Conservation (phyloP, 306 rosid species). For the Gastrolobium villosum region DNA sequence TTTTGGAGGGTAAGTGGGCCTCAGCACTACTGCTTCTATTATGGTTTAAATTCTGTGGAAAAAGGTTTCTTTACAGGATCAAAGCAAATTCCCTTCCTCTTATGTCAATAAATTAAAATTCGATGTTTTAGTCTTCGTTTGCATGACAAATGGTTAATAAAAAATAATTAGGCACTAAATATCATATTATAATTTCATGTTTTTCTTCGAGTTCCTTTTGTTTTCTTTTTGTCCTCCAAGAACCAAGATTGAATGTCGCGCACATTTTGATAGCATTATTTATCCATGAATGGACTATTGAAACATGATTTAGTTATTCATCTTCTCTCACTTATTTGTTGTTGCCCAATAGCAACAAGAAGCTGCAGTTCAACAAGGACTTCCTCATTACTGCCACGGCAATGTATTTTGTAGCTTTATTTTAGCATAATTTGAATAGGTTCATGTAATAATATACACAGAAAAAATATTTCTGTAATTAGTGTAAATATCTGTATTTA, state of each 20-base stretch:
- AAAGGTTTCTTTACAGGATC: not conserved
- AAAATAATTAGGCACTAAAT: too few relatives aligned
- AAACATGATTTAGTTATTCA: not conserved
- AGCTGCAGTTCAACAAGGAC: slow-evolving; percentile 2
- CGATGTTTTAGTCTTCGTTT: too few relatives aligned
- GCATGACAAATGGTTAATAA: not conserved
- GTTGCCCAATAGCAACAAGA: not conserved
- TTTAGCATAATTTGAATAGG: not conserved
- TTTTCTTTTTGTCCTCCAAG: not conserved
- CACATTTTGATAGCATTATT: not conserved
- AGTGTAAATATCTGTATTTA: too few relatives aligned
- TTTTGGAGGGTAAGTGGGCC: slow-evolving; percentile 22
- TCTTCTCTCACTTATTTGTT: not conserved
- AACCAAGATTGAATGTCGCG: not conserved
- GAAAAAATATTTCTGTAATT: too few relatives aligned
- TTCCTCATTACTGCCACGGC: not conserved
- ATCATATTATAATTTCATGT: too few relatives aligned
- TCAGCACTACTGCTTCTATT: not conserved
- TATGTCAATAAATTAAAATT: not conserved
- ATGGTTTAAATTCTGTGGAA: slow-evolving; percentile 1
- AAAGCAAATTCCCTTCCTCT: too few relatives aligned
- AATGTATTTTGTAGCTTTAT: not conserved
- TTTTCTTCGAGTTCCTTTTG: not conserved
- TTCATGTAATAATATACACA: not conserved
- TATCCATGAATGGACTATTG: not conserved